Evolutionary conservation across 352 stramenopile genomes (phyloP).

Genomic region (Albugo candida): DNA sequence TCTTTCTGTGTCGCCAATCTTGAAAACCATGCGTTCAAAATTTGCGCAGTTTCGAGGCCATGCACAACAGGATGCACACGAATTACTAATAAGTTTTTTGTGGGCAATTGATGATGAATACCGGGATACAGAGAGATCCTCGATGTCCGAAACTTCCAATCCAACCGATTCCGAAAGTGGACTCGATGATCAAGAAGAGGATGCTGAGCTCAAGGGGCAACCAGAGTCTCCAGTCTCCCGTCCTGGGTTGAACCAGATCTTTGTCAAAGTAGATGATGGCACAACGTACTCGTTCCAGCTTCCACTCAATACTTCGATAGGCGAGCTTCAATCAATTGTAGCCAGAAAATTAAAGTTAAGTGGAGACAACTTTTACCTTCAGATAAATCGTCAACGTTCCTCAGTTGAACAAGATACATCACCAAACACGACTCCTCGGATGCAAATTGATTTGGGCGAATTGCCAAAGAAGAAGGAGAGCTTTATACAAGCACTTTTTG

Average conservation of each 20-base stretch:
- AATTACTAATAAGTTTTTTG: conserved; percentile 88
- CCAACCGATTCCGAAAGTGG: too few relatives aligned
- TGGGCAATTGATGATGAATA: conserved; percentile 67
- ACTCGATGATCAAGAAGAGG: too few relatives aligned
- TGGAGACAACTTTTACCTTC: conserved; percentile 32
- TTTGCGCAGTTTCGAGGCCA: conserved; percentile 87
- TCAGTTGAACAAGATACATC: conserved; percentile 1
- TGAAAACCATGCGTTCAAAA: conserved; percentile 50
- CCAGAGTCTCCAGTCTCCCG: too few relatives aligned
- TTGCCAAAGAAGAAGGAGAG: conserved; percentile 7
- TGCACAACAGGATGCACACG: conserved; percentile 94
- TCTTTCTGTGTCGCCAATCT: conserved; percentile 5
- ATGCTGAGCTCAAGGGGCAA: too few relatives aligned
- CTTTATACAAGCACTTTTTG: conserved; percentile 38
- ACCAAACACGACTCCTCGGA: too few relatives aligned
- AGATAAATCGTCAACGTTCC: conserved; percentile 8
- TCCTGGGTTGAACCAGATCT: conserved; percentile 20
- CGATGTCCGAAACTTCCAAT: background rate
- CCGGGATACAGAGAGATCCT: background rate
- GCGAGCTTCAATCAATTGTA: conserved; percentile 31
- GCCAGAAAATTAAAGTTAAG: conserved; percentile 31
- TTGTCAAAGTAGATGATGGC: conserved; percentile 38
- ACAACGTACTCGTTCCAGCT: conserved; percentile 42
- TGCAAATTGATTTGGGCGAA: too few relatives aligned
- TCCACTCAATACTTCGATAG: conserved; percentile 18